phyloP scores from a whole-genome alignment of 495 filamentous ascomycete species.

The Penicillium turbatum region DNA sequence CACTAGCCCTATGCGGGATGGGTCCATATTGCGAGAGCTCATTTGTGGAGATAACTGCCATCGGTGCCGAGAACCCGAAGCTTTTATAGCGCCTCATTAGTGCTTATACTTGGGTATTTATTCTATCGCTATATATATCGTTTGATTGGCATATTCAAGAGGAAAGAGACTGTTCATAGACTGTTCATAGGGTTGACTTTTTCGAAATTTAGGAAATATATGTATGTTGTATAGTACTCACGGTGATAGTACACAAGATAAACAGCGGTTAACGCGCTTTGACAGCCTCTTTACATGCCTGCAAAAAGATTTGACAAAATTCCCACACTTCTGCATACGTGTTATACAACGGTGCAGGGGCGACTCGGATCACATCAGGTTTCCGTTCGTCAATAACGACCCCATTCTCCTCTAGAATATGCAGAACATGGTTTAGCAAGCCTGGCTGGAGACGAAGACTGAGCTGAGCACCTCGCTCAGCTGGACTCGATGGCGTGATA shows the following conservation, averaged over 20 bases:
- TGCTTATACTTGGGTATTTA: too few species aligned
- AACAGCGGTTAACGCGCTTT: slow-evolving; percentile 5
- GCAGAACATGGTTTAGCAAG: slow-evolving; percentile 65
- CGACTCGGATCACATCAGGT: slow-evolving; percentile 89
- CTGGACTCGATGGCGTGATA: slow-evolving; percentile 72
- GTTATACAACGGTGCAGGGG: slow-evolving; percentile 89
- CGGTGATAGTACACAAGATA: not conserved
- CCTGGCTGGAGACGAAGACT: slow-evolving; percentile 66
- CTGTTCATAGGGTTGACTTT: too few species aligned
- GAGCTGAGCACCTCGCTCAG: slow-evolving; percentile 79
- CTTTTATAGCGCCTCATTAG: not conserved
- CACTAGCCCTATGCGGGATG: slow-evolving; percentile 5
- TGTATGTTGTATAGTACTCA: not conserved
- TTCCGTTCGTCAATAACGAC: slow-evolving; percentile 85
- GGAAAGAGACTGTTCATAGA: too few species aligned
- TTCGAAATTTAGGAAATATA: not conserved
- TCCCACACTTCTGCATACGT: slow-evolving; percentile 71
- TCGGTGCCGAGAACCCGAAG: slow-evolving; percentile 19
- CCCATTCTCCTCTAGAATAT: slow-evolving; percentile 60
- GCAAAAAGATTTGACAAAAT: slow-evolving; percentile 58
- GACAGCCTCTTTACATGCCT: slow-evolving; percentile 36
- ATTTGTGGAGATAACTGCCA: slow-evolving; percentile 12
- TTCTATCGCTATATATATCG: too few species aligned
- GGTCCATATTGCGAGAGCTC: not conserved
- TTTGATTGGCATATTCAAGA: too few species aligned